Percentiles rank a stretch among this genome's conserved stretches.
These are phyloP conservation scores for Corylus americana DNA, from an alignment of 306 rosid genomes.

Conservation along the genomic window DNA sequence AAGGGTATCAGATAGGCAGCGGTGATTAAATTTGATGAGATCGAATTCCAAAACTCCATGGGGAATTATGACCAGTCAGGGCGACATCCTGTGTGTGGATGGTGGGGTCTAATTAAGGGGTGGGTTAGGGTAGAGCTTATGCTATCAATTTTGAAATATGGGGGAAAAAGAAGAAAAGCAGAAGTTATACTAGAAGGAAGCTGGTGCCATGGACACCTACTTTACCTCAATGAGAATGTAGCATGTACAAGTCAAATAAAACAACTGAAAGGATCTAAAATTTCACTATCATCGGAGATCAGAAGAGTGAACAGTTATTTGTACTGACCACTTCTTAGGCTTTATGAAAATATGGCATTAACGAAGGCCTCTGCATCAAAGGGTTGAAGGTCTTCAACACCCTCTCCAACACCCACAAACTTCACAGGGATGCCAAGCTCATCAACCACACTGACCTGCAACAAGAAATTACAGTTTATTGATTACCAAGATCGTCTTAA, in stretches of 20 bases:
- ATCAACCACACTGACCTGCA: constrained; percentile 92
- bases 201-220: background rate
- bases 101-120: background rate
- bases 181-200: background rate
- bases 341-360: constrained; percentile 74
- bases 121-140: background rate
- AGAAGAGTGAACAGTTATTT: background rate
- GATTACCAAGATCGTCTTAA: constrained; percentile 7
- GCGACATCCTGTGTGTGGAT: background rate
- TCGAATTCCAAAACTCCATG: background rate
- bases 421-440: constrained; percentile 96
- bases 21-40: background rate
- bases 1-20: background rate
- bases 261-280: background rate
- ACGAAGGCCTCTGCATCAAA: constrained; percentile 95
- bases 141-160: background rate
- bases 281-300: background rate
- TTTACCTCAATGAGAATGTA: background rate
- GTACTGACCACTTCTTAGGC: constrained; percentile 2
- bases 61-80: background rate
- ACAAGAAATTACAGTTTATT: constrained; percentile 22
- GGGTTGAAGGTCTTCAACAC: constrained; percentile 91
- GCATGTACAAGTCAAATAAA: background rate
- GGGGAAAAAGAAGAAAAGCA: background rate
- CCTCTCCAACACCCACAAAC: constrained; percentile 96